Evolutionary conservation across 768 basidiomycete species (phyloP).

Genomic region (Lactifluus rugatus): DNA sequence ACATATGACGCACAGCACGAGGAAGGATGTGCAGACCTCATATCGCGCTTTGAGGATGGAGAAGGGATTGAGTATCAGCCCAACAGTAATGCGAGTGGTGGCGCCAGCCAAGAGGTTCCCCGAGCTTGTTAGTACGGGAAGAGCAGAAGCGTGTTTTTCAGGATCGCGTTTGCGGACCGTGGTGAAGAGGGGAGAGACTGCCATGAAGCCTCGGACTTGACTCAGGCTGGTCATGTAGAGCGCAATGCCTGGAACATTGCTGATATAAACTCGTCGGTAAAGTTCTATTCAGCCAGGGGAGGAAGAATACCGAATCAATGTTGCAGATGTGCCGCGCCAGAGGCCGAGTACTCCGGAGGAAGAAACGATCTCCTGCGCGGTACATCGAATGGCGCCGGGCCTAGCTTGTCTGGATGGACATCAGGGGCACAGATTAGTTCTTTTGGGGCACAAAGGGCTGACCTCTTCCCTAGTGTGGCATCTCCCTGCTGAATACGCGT

Average conservation of each 20-base stretch:
- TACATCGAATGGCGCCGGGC: constrained; percentile 35
- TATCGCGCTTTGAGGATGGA: constrained; percentile 87
- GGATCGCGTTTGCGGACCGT: constrained; percentile 16
- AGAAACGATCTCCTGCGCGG: constrained; percentile 47
- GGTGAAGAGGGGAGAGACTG: constrained; percentile 63
- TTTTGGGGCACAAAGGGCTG: constrained; percentile 28
- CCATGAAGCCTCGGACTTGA: constrained; percentile 68
- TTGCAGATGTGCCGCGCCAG: constrained; percentile 84
- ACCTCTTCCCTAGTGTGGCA: constrained; percentile 26
- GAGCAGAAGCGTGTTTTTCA: constrained; percentile 36
- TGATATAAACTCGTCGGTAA: constrained; percentile 23
- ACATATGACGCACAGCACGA: background rate
- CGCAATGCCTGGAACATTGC: constrained; percentile 90
- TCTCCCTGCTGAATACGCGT: constrained; percentile 86
- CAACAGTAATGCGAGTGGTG: constrained; percentile 67
- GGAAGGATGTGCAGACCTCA: constrained; percentile 47
- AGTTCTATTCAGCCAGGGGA: background rate
- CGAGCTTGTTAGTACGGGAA: constrained; percentile 59
- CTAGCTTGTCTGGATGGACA: constrained; percentile 25
- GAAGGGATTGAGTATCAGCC: constrained; percentile 81
- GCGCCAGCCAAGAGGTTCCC: constrained; percentile 88
- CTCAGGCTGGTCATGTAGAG: constrained; percentile 84
- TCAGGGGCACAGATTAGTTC: background rate
- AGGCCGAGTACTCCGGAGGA: constrained; percentile 60
- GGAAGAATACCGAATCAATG: constrained; percentile 49